These are phyloP conservation scores for Cutaneotrichosporon curvatum DNA, from an alignment of 1,284 basidiomycete genomes.

Conservation along the genomic window DNA sequence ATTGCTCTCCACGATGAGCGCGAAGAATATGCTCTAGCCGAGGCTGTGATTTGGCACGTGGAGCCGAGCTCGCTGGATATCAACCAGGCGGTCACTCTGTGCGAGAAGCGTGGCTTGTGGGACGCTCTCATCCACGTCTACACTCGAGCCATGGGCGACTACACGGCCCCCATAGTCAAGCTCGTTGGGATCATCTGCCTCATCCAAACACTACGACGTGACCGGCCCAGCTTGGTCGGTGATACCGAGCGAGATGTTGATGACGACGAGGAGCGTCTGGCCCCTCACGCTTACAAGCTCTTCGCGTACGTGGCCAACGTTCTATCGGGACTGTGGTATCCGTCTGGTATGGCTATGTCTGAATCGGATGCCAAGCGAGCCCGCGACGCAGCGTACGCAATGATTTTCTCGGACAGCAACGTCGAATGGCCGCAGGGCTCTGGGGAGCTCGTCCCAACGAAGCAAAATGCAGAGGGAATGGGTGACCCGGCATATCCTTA, in stretches of 20 bases:
- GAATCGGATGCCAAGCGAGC: slow-evolving; percentile 60
- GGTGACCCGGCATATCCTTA: slow-evolving; percentile 81
- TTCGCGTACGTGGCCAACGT: slow-evolving; percentile 84
- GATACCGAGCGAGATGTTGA: slow-evolving; percentile 9
- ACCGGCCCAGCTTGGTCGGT: slow-evolving; percentile 39
- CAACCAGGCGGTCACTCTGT: slow-evolving; percentile 83
- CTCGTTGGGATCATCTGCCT: slow-evolving; percentile 69
- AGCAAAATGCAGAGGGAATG: slow-evolving; percentile 25
- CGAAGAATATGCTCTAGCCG: slow-evolving; percentile 66
- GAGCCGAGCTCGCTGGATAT: slow-evolving; percentile 86
- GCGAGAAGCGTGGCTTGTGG: slow-evolving; percentile 73
- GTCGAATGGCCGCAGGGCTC: slow-evolving; percentile 60
- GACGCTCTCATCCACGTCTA: slow-evolving; percentile 94
- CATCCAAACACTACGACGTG: slow-evolving; percentile 52
- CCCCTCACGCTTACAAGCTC: slow-evolving; percentile 80
- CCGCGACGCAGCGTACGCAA: slow-evolving; percentile 65
- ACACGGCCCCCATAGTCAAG: slow-evolving; percentile 80
- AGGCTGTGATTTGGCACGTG: slow-evolving; percentile 91
- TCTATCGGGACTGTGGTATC: slow-evolving; percentile 80
- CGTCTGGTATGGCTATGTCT: slow-evolving; percentile 66
- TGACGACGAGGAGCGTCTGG: slow-evolving; percentile 52
- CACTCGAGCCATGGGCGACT: slow-evolving; percentile 79
- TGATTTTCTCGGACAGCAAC: slow-evolving; percentile 76
- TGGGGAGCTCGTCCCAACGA: slow-evolving; percentile 24
- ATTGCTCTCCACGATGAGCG: slow-evolving; percentile 70